A percentile compares a stretch with the other conserved stretches of the same genome.
Evolutionary conservation across 495 filamentous ascomycete genomes (phyloP).

Genomic region (Echria macrotheca): DNA sequence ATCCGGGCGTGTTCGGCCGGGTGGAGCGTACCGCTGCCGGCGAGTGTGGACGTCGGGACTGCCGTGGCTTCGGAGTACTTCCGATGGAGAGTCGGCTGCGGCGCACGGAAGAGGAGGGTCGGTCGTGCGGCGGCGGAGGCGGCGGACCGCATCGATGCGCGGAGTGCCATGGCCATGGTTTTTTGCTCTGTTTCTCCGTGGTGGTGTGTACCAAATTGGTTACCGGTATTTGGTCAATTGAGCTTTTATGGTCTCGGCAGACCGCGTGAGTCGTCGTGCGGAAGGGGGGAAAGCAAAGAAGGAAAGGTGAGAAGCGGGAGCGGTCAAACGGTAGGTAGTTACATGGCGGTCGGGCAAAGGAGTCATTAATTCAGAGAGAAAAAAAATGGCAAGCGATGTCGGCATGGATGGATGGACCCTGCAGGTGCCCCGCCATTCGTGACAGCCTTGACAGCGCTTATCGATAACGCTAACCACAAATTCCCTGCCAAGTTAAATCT

Average conservation of each 20-base stretch:
- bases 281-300: neutral
- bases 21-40: slow-evolving; percentile 4
- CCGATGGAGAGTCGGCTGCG: no score
- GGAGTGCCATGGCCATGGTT: slow-evolving; percentile 23
- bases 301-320: neutral
- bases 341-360: neutral
- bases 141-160: slow-evolving; percentile 25
- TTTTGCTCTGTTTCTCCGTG: no score
- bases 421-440: neutral
- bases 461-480: slow-evolving; percentile 3
- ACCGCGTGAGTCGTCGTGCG: no score
- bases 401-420: neutral
- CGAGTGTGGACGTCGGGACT: slow-evolving; percentile 21
- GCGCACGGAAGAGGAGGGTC: no score
- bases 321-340: neutral
- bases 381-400: slow-evolving; percentile 12
- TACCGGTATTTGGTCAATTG: neutral
- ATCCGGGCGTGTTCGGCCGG: slow-evolving; percentile 20
- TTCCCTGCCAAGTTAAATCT: neutral
- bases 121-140: slow-evolving; percentile 17
- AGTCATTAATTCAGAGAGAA: neutral
- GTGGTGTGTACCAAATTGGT: no score
- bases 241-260: neutral
- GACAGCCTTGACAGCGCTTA: neutral
- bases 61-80: no score